Evolutionary conservation across 2,329 filamentous ascomycete species (phyloP), one percentile per base, ranked within the genome.

Genomic region (Trichoderma gracile): DNA sequence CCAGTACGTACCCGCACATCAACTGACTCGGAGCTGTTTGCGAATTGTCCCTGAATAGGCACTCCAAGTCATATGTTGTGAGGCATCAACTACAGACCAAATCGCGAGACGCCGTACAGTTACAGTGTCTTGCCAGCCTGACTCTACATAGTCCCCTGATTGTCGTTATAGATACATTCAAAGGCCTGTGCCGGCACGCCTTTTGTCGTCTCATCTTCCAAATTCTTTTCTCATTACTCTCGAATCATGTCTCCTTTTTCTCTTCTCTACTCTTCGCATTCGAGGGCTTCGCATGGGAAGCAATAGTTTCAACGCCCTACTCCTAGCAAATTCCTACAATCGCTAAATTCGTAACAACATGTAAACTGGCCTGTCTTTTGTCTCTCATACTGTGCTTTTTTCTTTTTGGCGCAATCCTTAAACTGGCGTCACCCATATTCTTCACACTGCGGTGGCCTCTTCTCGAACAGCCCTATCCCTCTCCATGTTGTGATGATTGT

Each of bases 311-410:
- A 53, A 64, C 62, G 46, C 62, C 62, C 56, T 59, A 38, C 54
- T 64, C 62, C 47, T 54, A n/a, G 47, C 49, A 64, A 30, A 59
- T 49, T 50, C 43, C 38, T 64, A 54, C 47, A 59, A 19, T 53
- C 54, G 62, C 54, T 59, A 64, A 64, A 53, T 38, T 25, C 54
- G 46, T 53, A 33, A 33, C 23, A 50, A 52, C 17, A 38, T 14
- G 5, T 9, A 14, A 14, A 3, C 33, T 38, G 33, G 1, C 33
- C 12, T 38, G 33, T 14, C 10, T 14, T 38, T 14, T 38, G 10
- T 3, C 3, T 12, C 10, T 38, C 33, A 10, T 33, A 52, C 5
- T n/a, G n/a, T 43, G 46, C 17, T 14, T 14, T 12, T 17, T n/a
- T 14, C 38, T 17, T 33, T 33, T n/a, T 45, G n/a, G 50, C 25